Base-by-base conservation (phyloP, 208 protist genomes). In the Novymonas esmeraldas region DNA sequence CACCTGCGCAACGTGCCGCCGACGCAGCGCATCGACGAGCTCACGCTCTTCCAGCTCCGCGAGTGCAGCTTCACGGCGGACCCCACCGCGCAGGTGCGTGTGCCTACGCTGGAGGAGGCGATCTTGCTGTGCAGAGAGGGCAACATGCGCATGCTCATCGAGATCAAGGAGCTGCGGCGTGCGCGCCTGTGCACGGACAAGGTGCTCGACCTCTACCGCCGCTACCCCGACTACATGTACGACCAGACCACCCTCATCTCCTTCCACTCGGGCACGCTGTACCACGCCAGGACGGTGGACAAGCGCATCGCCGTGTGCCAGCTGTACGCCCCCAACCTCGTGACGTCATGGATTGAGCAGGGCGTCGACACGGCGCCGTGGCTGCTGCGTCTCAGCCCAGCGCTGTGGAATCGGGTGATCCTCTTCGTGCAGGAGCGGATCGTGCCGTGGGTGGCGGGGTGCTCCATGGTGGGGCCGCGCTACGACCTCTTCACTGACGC, bases 191-290 rank as follows among this genome's bases (percentile, higher is more conserved):
- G 88, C 61, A 82, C 81, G 11, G 84, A 94, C 59, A 89, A 88
- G 71, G 64, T 97, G 36, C 61, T 92, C 14, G 87, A 94, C 22
- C 76, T 93, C 14, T 97, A 90, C 71, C 70, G 78, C 24, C 82
- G 85, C 28, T 94, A 95, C 73, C 81, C 86, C 20, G 85, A 92
- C 36, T 93, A 93, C 64, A 90, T 97, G 81, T 95, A 95, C 74
- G 78, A 92, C 34, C 79, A 95, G 29, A 85, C 92, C 14, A 92
- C 82, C n/a, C 55, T 97, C n/a, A 91, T 95, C 50, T 84, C 88
- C 4, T 95, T 97, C 46, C 64, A 86, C 57, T 87, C 90, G 7
- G 50, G 49, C 6, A 55, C 83, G 14, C 76, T 97, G 11, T 97
- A 97, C 71, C 70, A 84, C 64, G 78, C 88, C 11, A 82, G 92